phyloP scores from a whole-genome alignment of 1,284 basidiomycete species.

The Melampsora americana region DNA sequence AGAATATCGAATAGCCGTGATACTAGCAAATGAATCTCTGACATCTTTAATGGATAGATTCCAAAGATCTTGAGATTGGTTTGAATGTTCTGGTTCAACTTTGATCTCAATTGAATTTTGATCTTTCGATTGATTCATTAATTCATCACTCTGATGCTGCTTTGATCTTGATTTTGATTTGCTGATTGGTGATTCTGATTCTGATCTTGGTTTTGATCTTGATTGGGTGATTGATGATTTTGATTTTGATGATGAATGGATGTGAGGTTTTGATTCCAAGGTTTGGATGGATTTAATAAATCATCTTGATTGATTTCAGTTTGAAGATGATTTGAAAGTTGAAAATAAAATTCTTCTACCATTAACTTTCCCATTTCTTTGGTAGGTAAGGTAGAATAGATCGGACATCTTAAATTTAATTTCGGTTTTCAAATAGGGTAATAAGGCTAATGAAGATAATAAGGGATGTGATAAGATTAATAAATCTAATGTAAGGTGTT shows the following conservation, averaged over 20 bases:
- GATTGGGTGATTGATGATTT: slow-evolving; percentile 43
- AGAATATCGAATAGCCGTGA: slow-evolving; percentile 81
- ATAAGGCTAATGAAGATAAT: slow-evolving; percentile 54
- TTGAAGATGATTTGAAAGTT: slow-evolving; percentile 56
- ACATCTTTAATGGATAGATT: slow-evolving; percentile 77
- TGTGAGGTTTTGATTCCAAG: slow-evolving; percentile 52
- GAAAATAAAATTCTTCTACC: slow-evolving; percentile 51
- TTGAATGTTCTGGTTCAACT: slow-evolving; percentile 42
- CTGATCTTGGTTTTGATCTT: slow-evolving; percentile 31
- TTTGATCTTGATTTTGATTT: slow-evolving; percentile 28
- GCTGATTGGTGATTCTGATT: slow-evolving; percentile 13
- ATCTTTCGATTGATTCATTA: neutral
- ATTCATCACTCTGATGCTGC: slow-evolving; percentile 26
- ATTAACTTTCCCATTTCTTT: slow-evolving; percentile 94
- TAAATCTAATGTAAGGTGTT: slow-evolving; percentile 73
- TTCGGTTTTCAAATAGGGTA: slow-evolving; percentile 50
- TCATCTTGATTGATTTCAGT: slow-evolving; percentile 34
- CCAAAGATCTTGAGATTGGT: slow-evolving; percentile 57
- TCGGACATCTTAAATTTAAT: slow-evolving; percentile 82
- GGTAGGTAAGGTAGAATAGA: slow-evolving; percentile 93
- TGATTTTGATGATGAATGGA: slow-evolving; percentile 40
- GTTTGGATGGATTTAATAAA: slow-evolving; percentile 41
- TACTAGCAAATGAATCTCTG: slow-evolving; percentile 87
- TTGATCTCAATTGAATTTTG: slow-evolving; percentile 45
- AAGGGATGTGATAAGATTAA: slow-evolving; percentile 92